Base-by-base conservation (phyloP, 2,329 filamentous ascomycete genomes). In the Aspergillus felis region DNA sequence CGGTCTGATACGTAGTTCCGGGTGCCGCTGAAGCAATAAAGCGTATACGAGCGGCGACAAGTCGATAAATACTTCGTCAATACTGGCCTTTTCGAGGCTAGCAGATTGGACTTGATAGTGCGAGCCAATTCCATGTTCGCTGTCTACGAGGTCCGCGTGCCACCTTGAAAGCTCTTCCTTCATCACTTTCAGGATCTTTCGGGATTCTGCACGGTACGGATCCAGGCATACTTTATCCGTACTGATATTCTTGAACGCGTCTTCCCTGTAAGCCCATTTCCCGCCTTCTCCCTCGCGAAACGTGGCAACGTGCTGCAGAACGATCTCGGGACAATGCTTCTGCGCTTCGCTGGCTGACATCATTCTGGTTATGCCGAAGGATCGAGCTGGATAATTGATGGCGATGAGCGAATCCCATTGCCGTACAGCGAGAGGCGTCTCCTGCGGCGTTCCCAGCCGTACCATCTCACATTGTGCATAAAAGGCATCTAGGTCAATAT, bases 391-490 rank as follows among this genome's bases (percentile, higher is more conserved):
- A 70, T 99, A 99, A 77, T 99, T 99, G 74, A 99, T 87, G 3
- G 94, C 94, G 70, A 99, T 99, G 25, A 99, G 81, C 8, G 90
- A 91, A 74, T 95, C 90, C 90, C 90, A 97, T 80, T 97, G 93
- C 71, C 95, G 92, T 22, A 99, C 94, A 0, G 92, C 94, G 25
- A 99, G 83, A 9, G 94, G 94, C 63, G 87, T 84, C 57, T 91
- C 84, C 60, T 90, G 87, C 14, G 88, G 79, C 10, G 90, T 79
- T 12, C 87, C 87, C 48, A 97, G 81, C 7, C 94, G 86, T 9
- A 96, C 87, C 83, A 92, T 95, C 76, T 99, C 94, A 71, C 92
- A 97, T 79, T 99, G 94, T 3, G 90, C 89, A 73, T 99, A 99
- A 76, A 99, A 99, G 42, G 93, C 93, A 83, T 99, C 94, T 58